Evolutionary conservation across 768 basidiomycete species (phyloP), one percentile per base, ranked within the genome.

Genomic region (Macrolepiota albuminosa): DNA sequence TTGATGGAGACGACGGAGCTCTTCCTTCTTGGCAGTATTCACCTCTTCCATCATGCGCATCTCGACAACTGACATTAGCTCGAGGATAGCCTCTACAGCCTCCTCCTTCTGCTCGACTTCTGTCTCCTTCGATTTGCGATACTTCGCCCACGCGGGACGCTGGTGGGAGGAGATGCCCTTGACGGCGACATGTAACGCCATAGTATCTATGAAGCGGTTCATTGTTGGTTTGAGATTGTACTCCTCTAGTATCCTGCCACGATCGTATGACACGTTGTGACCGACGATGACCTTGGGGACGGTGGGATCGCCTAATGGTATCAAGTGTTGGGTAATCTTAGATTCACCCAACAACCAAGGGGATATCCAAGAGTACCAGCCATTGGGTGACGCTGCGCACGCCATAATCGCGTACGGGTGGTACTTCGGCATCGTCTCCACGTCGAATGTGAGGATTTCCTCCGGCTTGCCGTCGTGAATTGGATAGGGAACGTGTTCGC

Each of bases 331-430:
- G 9, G 79, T 75, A 58, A 77, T 72, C 0, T 73, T 69, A 21
- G 84, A 75, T 53, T 86, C 77, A 14, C 82, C 83, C 4, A 95
- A 79, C 10, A 97, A 73, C 94, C 94, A 96, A 0, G 97, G 97
- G 0, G 92, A 95, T 62, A 97, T 84, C 95, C 97, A 99, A 3
- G 84, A 84, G 69, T 98, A 99, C 96, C 97, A 98, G 1, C 86
- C 88, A 52, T 85, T 85, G 26, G 81, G 78, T 5, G 93, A 87
- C 1, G 84, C 91, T 3, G 95, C 95, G 61, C 87, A 88, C 1
- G 97, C 95, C 78, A 98, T 88, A 69, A 98, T 76, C 13, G 96
- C 83, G 68, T 85, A 93, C 2, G 87, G 86, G 52, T 90, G 83
- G 68, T 91, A 84, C 31, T 84, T 83, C 1, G 91, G 91, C 81